A percentile compares a stretch with the other conserved stretches of the same genome.
Evolutionary conservation across 1,284 basidiomycete genomes (phyloP).

Genomic region (Erythrobasidium hasegawianum): DNA sequence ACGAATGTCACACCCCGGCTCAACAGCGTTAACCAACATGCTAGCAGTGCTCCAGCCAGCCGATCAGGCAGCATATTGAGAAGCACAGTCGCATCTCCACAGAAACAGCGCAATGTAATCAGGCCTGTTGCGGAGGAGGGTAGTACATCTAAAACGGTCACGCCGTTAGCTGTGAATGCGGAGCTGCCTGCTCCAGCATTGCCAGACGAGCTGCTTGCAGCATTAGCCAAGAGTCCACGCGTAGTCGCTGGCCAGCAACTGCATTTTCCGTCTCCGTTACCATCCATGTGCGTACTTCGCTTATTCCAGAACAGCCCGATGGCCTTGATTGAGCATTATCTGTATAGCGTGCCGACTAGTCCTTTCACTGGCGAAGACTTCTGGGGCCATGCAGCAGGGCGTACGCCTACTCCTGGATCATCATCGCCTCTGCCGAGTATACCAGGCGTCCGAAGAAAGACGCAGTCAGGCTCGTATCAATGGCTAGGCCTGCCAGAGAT

Average conservation of each 20-base stretch:
- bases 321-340: neutral
- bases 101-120: neutral
- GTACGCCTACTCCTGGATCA: neutral
- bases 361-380: neutral
- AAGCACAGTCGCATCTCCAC: neutral
- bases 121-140: too few species aligned
- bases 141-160: too few species aligned
- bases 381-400: neutral
- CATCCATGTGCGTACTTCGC: neutral
- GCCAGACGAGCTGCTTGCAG: slow-evolving; percentile 24
- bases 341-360: neutral
- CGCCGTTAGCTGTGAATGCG: too few species aligned
- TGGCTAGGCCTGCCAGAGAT: neutral
- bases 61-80: too few species aligned
- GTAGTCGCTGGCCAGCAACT: neutral
- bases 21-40: neutral
- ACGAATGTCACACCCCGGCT: slow-evolving; percentile 14
- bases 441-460: too few species aligned
- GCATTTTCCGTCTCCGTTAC: neutral
- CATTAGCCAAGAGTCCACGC: slow-evolving; percentile 1
- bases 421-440: neutral
- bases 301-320: too few species aligned
- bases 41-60: too few species aligned
- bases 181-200: slow-evolving; percentile 1
- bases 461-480: slow-evolving; percentile 2